Base-by-base conservation (phyloP, 208 protist species). In the Leishmania tropica region DNA sequence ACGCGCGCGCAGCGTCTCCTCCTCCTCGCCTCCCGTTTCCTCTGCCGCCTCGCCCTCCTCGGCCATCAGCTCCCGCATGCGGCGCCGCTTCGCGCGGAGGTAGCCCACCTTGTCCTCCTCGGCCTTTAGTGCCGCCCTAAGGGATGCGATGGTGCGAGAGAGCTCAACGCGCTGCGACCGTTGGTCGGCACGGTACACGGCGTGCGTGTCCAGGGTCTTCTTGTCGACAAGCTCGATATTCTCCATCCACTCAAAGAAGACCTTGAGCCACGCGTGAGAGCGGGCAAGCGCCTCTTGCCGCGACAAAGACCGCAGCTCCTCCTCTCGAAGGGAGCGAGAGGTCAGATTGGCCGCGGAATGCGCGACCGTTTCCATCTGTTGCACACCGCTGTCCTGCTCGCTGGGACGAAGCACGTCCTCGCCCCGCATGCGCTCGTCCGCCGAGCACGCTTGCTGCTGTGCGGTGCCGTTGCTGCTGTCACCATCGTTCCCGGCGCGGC, bases 161-260 rank as follows among this genome's bases (percentile, higher is more conserved):
- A 96, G 92, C 76, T 96, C 93, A 58, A 97, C 87, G 75, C 95
- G 93, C 76, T 91, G 89, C 77, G 90, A 91, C 77, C 95, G 95
- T 62, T 94, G 81, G 8, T 95, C 92, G n/a, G 87, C 74, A 53
- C 83, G 78, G 85, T 92, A 93, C 10, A 79, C 78, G 31, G 89
- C 83, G 81, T 95, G 94, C 21, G n/a, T 83, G 78, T 93, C 92
- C n/a, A 95, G 31, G n/a, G 85, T 93, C 76, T 88, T 84, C 83
- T 96, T 91, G 47, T 92, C 88, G 40, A 94, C 81, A 47, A 96
- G 71, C 28, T 83, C 87, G 48, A 87, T 85, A 51, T 96, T 87
- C 84, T 93, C 75, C 84, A 94, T 92, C 88, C 93, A 95, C 71
- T 94, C 88, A 75, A 97, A 93, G 83, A 93, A 95, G 1, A 94